A percentile compares a stretch with the other conserved stretches of the same genome.
These are phyloP conservation scores for Penicillium brasilianum DNA, from an alignment of 2,329 filamentous ascomycete species.

Conservation along the genomic window DNA sequence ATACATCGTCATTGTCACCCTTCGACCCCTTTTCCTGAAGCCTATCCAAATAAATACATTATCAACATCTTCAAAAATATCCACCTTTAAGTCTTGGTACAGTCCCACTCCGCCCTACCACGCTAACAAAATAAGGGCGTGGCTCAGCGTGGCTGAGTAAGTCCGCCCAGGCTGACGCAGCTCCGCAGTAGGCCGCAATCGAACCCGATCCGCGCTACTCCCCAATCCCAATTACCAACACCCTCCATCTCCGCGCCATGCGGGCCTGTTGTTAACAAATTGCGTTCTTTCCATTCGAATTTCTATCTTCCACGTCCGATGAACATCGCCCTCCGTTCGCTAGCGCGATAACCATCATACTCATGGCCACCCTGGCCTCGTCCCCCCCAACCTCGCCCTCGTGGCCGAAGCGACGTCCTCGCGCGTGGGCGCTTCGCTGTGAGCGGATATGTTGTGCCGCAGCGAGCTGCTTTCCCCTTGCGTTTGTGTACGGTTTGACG, in stretches of 20 bases:
- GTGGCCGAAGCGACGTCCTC: constrained; percentile 48
- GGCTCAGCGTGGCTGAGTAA: constrained; percentile 30
- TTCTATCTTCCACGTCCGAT: constrained; percentile 15
- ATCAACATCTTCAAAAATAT: not conserved
- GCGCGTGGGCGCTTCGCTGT: constrained; percentile 55
- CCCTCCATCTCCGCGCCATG: not conserved
- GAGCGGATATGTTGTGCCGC: constrained; percentile 84
- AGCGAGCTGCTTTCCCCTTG: constrained; percentile 82
- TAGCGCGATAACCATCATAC: constrained; percentile 18
- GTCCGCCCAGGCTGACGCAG: constrained; percentile 17
- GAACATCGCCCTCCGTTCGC: constrained; percentile 16
- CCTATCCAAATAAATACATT: not conserved
- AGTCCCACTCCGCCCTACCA: not conserved
- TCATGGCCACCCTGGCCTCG: constrained; percentile 47
- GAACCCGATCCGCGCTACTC: not conserved
- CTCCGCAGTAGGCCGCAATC: not conserved
- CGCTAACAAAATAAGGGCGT: constrained; percentile 17
- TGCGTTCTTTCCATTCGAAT: not conserved
- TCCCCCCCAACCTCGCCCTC: constrained; percentile 48
- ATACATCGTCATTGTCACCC: not conserved
- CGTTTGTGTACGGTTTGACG: constrained; percentile 87
- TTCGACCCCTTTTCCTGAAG: not conserved
- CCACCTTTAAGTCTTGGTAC: not conserved
- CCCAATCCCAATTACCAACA: not conserved
- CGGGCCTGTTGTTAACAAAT: not conserved